phyloP scores from a whole-genome alignment of 176 grass and related monocot genomes.

The Ampelocalamus luodianensis region DNA sequence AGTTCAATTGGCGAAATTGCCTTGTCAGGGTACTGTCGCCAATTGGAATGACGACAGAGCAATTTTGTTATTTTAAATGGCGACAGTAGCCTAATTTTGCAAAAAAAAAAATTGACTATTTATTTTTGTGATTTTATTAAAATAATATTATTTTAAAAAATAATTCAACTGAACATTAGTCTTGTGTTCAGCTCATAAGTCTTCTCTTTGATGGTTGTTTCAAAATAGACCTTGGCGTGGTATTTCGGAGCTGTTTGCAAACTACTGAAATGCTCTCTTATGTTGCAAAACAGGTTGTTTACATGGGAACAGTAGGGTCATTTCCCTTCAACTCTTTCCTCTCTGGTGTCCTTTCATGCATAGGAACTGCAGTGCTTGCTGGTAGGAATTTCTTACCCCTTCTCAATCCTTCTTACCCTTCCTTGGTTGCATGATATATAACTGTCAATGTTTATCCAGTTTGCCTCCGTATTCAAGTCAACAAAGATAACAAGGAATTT shows the following conservation, averaged over 20 bases:
- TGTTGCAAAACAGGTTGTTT: conserved; percentile 50
- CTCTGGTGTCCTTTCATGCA: conserved; percentile 78
- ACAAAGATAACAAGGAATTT: conserved; percentile 98
- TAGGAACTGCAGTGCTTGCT: conserved; percentile 84
- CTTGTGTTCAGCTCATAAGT: background rate
- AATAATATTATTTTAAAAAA: no score
- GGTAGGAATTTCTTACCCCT: conserved; percentile 44
- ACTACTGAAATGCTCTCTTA: conserved; percentile 11
- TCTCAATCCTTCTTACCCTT: background rate
- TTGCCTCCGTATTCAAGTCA: conserved; percentile 97
- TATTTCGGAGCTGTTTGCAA: background rate
- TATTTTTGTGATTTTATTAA: no score
- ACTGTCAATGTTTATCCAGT: conserved; percentile 49
- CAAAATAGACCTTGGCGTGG: background rate
- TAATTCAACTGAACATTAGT: background rate
- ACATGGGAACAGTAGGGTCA: conserved; percentile 90
- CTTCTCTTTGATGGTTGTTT: background rate
- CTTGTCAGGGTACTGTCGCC: no score
- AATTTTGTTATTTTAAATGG: no score
- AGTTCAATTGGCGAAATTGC: no score
- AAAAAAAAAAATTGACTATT: no score
- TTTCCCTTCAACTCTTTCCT: conserved; percentile 94
- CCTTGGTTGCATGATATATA: conserved; percentile 9
- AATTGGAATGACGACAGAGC: no score
- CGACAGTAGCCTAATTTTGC: no score